Conservation (phyloP, 345 rosid genomes). For the Toxicodendron radicans region DNA sequence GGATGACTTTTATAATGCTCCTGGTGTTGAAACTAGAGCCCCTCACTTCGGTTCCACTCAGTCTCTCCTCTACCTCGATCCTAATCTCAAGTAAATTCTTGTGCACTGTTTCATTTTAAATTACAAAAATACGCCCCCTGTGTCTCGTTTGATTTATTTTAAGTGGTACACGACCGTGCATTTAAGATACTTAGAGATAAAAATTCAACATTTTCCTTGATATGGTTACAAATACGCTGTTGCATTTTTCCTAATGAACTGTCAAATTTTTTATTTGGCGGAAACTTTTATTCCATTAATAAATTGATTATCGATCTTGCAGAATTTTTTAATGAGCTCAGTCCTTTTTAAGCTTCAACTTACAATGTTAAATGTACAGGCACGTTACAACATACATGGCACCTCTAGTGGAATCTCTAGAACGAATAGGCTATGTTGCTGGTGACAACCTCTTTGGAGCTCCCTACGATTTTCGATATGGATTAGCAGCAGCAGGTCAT, state of each 20-base stretch:
- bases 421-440: constrained; percentile 52
- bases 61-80: constrained; percentile 71
- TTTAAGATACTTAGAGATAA: too few relatives aligned
- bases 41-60: constrained; percentile 64
- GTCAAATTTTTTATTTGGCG: too few relatives aligned
- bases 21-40: constrained; percentile 73
- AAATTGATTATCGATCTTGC: background rate
- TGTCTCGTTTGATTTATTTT: too few relatives aligned
- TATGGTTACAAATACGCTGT: too few relatives aligned
- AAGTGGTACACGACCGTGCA: too few relatives aligned
- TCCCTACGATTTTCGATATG: constrained; percentile 90
- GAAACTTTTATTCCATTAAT: too few relatives aligned
- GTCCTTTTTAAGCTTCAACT: background rate
- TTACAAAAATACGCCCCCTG: too few relatives aligned
- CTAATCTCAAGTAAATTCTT: constrained; percentile 58
- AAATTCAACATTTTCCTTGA: too few relatives aligned
- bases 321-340: background rate
- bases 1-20: constrained; percentile 78
- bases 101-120: background rate
- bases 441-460: constrained; percentile 73
- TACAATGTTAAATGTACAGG: constrained; percentile 30
- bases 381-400: constrained; percentile 63
- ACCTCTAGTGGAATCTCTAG: constrained; percentile 58
- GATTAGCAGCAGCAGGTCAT: constrained; percentile 67
- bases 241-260: too few relatives aligned